Percentiles rank a stretch among this genome's conserved stretches.
These are phyloP conservation scores for Ambrosia artemisiifolia DNA, from an alignment of 129 eudicot genomes.

Conservation along the genomic window DNA sequence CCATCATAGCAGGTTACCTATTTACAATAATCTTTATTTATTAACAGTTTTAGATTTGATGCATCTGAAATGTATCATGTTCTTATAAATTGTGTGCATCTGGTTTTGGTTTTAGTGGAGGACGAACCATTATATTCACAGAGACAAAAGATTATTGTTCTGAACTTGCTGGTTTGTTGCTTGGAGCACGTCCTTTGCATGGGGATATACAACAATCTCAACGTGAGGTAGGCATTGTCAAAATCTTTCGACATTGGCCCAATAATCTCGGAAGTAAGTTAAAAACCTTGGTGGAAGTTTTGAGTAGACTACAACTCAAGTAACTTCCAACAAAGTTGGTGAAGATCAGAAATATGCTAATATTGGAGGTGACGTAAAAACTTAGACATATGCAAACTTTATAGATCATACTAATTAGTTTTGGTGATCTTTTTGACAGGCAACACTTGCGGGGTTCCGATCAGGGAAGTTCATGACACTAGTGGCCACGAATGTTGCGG, in stretches of 20 bases:
- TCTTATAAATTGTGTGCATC: background rate
- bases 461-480: conserved; percentile 75
- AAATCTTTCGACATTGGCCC: background rate
- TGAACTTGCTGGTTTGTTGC: conserved; percentile 67
- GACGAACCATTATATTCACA: conserved; percentile 76
- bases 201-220: conserved; percentile 85
- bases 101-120: conserved; percentile 56
- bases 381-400: background rate
- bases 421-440: conserved; percentile 32
- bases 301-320: background rate
- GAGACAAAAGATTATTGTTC: conserved; percentile 88
- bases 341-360: background rate
- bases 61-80: background rate
- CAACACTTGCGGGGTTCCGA: conserved; percentile 73
- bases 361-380: background rate
- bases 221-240: conserved; percentile 55
- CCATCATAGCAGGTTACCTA: conserved; percentile 78
- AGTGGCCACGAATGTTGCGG: conserved; percentile 94
- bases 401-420: background rate
- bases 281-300: background rate
- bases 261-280: background rate
- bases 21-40: conserved; percentile 1
- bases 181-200: conserved; percentile 89
- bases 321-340: background rate
- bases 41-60: background rate